phyloP scores from a whole-genome alignment of 345 rosid species.

The Anastatica hierochuntica region DNA sequence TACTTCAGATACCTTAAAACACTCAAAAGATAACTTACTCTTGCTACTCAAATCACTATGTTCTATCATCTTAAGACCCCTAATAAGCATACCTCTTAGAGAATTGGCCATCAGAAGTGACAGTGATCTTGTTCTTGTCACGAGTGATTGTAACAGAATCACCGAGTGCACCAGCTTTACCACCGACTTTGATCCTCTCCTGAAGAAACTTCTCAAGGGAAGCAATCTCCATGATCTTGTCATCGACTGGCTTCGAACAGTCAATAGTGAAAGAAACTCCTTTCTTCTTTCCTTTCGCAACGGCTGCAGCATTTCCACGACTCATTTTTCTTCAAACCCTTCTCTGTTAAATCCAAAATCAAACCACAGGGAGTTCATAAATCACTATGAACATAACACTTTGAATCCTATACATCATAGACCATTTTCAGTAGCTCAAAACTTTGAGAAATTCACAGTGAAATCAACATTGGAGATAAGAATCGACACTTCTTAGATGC shows the following conservation, averaged over 20 bases:
- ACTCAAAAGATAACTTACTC: neutral
- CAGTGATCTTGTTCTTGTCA: slow-evolving; percentile 58
- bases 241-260: slow-evolving; percentile 32
- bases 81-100: slow-evolving; percentile 51
- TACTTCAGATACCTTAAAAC: slow-evolving; percentile 63
- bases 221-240: slow-evolving; percentile 57
- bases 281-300: slow-evolving; percentile 34
- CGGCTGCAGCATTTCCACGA: slow-evolving; percentile 30
- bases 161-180: slow-evolving; percentile 71
- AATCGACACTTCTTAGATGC: neutral
- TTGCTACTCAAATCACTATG: neutral
- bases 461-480: neutral
- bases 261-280: slow-evolving; percentile 31
- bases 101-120: slow-evolving; percentile 61
- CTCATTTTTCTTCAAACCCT: slow-evolving; percentile 20
- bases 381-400: no score
- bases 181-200: slow-evolving; percentile 77
- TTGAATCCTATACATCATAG: neutral
- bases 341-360: slow-evolving; percentile 3
- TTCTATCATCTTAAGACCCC: no score
- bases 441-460: neutral
- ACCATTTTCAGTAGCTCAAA: neutral
- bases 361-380: neutral
- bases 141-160: slow-evolving; percentile 46
- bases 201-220: slow-evolving; percentile 76